Conservation (phyloP, 1,284 basidiomycete genomes). For the Neotropicomus parvogracilis region DNA sequence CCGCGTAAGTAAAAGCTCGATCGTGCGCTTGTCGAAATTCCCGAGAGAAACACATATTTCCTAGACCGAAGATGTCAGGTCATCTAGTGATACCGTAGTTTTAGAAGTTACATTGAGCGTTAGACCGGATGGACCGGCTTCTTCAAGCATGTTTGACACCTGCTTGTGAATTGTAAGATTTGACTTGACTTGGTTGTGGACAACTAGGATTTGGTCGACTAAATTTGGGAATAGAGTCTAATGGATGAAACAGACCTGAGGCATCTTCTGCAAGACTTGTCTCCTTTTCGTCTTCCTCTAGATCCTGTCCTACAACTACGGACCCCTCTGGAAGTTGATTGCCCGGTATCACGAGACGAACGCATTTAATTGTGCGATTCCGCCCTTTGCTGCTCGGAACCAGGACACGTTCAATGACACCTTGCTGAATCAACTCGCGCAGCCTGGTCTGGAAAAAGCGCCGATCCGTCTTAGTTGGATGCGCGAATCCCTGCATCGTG, state of each 20-base stretch:
- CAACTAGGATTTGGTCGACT: constrained; percentile 15
- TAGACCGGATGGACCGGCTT: constrained; percentile 61
- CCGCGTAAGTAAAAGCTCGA: constrained; percentile 71
- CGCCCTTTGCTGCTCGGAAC: constrained; percentile 53
- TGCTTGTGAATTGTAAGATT: constrained; percentile 72
- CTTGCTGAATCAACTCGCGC: constrained; percentile 63
- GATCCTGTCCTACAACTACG: constrained; percentile 33
- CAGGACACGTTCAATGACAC: constrained; percentile 68
- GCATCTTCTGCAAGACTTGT: constrained; percentile 22
- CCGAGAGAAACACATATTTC: constrained; percentile 63
- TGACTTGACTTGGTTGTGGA: constrained; percentile 43
- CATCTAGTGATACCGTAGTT: constrained; percentile 5
- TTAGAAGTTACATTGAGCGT: constrained; percentile 57
- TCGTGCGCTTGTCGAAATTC: constrained; percentile 72
- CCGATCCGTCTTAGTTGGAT: constrained; percentile 68
- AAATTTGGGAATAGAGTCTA: neutral
- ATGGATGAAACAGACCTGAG: constrained; percentile 13
- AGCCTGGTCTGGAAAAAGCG: constrained; percentile 74
- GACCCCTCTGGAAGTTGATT: constrained; percentile 35
- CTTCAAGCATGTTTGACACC: constrained; percentile 64
- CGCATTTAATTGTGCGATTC: constrained; percentile 52
- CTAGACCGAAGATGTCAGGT: constrained; percentile 37
- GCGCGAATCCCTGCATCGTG: constrained; percentile 57
- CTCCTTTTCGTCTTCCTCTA: constrained; percentile 43
- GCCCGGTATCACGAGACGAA: constrained; percentile 50